Evolutionary conservation across 139 green algal genomes (phyloP).

Genomic region (Pedinophyceae sp.): DNA sequence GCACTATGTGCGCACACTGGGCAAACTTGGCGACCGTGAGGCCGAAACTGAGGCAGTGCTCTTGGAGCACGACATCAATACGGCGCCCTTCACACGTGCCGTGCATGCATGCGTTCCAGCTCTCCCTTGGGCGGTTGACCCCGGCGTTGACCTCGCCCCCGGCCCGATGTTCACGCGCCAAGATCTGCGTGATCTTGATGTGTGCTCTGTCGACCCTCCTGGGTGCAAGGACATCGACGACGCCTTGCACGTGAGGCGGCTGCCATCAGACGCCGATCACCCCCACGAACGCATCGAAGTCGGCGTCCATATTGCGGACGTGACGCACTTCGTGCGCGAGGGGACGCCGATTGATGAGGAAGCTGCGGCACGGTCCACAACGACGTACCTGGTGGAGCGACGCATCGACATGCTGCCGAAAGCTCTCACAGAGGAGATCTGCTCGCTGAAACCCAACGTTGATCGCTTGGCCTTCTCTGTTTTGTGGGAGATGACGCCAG

Average conservation of each 20-base stretch:
- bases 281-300: constrained; percentile 24
- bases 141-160: constrained; percentile 55
- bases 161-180: constrained; percentile 9
- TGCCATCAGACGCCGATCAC: too few relatives aligned
- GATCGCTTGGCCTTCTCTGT: constrained; percentile 84
- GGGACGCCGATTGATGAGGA: constrained; percentile 66
- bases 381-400: constrained; percentile 47
- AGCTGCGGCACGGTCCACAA: constrained; percentile 35
- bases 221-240: constrained; percentile 73
- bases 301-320: constrained; percentile 84
- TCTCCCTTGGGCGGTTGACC: constrained; percentile 7
- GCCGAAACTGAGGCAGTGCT: constrained; percentile 57
- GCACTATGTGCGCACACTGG: constrained; percentile 72
- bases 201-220: constrained; percentile 72
- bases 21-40: constrained; percentile 57
- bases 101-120: too few relatives aligned
- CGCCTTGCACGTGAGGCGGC: constrained; percentile 44
- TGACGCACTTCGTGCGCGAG: constrained; percentile 57
- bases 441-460: constrained; percentile 54
- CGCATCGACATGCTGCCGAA: constrained; percentile 84
- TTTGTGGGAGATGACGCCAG: constrained; percentile 83
- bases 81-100: constrained; percentile 51
- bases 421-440: constrained; percentile 82
- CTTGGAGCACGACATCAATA: constrained; percentile 82
- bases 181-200: constrained; percentile 20